phyloP scores from a whole-genome alignment of 2,329 filamentous ascomycete genomes.

The Aspergillus candidus region DNA sequence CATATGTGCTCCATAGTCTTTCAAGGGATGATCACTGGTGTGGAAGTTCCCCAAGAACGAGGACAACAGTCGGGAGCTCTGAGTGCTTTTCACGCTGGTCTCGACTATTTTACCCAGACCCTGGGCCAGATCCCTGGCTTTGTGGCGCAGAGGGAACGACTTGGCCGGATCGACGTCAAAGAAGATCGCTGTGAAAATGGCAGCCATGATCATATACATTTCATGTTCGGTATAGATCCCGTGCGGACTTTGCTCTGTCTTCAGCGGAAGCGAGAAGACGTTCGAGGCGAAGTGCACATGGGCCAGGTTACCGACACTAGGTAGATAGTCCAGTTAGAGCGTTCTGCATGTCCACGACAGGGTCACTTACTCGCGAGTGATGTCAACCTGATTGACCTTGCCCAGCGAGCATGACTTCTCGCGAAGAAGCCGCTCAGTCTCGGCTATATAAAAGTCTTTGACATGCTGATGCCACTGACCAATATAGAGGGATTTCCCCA shows the following conservation, averaged over 20 bases:
- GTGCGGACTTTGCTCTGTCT: constrained; percentile 44
- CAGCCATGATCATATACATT: constrained; percentile 54
- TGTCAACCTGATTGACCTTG: constrained; percentile 60
- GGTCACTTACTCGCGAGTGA: constrained; percentile 49
- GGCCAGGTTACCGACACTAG: constrained; percentile 45
- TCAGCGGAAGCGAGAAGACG: constrained; percentile 49
- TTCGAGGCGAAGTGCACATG: constrained; percentile 49
- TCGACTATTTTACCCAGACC: constrained; percentile 59
- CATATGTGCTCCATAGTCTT: constrained; percentile 58
- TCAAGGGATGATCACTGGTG: constrained; percentile 50
- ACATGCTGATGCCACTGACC: constrained; percentile 57
- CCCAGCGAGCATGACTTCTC: constrained; percentile 60
- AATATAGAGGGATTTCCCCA: constrained; percentile 51
- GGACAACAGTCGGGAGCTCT: constrained; percentile 49
- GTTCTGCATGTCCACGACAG: not conserved
- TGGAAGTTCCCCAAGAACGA: constrained; percentile 43
- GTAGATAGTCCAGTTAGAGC: not conserved
- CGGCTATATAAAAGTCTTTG: constrained; percentile 60
- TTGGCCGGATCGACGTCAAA: constrained; percentile 60
- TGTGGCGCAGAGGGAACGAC: constrained; percentile 57
- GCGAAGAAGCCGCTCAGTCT: constrained; percentile 54
- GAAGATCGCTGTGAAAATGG: constrained; percentile 61
- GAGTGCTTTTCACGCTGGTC: constrained; percentile 56
- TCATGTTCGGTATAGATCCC: constrained; percentile 53
- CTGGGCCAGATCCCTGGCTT: constrained; percentile 49